These are phyloP conservation scores for Saccharomycopsis microspora DNA, from an alignment of 805 yeast genomes.

Conservation along the genomic window DNA sequence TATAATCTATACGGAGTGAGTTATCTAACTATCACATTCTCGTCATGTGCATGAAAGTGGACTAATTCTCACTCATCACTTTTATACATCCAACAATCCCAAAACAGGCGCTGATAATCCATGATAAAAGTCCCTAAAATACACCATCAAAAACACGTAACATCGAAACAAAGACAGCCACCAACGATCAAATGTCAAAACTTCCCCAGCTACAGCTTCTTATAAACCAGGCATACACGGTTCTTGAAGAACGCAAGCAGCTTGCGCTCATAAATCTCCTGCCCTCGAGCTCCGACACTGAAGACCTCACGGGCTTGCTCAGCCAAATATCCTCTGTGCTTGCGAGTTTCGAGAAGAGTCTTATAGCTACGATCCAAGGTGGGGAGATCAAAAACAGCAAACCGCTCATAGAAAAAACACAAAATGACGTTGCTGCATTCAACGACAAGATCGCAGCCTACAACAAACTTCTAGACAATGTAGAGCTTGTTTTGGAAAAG, in stretches of 20 bases:
- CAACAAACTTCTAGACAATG: constrained; percentile 7
- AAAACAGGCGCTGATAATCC: too few species aligned
- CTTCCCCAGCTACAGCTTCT: constrained; percentile 3
- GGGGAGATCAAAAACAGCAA: not conserved
- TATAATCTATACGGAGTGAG: too few species aligned
- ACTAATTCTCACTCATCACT: too few species aligned
- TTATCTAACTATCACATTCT: too few species aligned
- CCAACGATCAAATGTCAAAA: not conserved
- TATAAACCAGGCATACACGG: constrained; percentile 5
- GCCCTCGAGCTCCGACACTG: constrained; percentile 10
- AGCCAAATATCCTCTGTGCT: constrained; percentile 7
- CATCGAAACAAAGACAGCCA: too few species aligned
- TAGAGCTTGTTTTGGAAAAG: constrained; percentile 14
- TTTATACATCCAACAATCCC: too few species aligned
- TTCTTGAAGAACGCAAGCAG: constrained; percentile 14
- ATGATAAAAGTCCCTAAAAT: too few species aligned
- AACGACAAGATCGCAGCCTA: not conserved
- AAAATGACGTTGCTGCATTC: not conserved
- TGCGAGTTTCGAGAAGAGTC: constrained; percentile 12
- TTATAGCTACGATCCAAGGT: constrained; percentile 6
- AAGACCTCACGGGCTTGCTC: constrained; percentile 7
- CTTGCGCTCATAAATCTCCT: constrained; percentile 2
- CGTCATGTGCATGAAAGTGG: too few species aligned
- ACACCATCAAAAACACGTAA: too few species aligned
- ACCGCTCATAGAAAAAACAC: not conserved